These are phyloP conservation scores for Ambrosia hybrid DNA, from an alignment of 140 eudicot species.

Conservation along the genomic window DNA sequence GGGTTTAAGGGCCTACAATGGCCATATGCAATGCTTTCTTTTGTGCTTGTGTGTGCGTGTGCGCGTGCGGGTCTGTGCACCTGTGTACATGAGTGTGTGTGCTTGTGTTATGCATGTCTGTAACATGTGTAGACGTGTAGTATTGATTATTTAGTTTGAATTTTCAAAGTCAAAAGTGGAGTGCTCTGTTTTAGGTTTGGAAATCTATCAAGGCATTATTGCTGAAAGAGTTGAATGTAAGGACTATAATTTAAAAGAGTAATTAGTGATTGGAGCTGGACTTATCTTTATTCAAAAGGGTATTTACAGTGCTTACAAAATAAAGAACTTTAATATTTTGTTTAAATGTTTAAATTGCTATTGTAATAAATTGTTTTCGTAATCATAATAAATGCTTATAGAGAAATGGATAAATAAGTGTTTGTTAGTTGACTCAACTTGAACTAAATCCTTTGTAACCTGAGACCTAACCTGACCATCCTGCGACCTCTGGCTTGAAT, in stretches of 20 bases:
- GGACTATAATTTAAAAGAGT: not conserved
- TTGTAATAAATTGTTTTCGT: not conserved
- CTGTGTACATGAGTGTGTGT: no score
- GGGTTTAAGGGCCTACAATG: no score
- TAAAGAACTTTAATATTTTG: not conserved
- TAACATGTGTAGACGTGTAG: not conserved
- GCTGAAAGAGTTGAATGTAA: not conserved
- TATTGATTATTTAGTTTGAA: not conserved
- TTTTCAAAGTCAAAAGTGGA: not conserved
- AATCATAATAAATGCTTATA: not conserved
- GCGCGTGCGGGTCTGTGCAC: no score
- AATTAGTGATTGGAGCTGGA: not conserved
- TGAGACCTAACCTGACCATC: no score
- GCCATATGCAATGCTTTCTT: no score
- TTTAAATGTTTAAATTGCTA: not conserved
- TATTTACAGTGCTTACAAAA: not conserved
- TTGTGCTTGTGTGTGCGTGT: no score
- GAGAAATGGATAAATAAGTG: no score
- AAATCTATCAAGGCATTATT: conserved; percentile 1
- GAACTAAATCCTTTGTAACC: no score
- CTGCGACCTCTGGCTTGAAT: no score
- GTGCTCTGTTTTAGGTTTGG: not conserved
- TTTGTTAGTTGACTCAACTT: no score
- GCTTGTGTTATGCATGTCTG: no score
- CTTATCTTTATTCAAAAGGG: not conserved